Base-by-base conservation (phyloP, 306 rosid genomes). In the Cucurbita argyrosperma region DNA sequence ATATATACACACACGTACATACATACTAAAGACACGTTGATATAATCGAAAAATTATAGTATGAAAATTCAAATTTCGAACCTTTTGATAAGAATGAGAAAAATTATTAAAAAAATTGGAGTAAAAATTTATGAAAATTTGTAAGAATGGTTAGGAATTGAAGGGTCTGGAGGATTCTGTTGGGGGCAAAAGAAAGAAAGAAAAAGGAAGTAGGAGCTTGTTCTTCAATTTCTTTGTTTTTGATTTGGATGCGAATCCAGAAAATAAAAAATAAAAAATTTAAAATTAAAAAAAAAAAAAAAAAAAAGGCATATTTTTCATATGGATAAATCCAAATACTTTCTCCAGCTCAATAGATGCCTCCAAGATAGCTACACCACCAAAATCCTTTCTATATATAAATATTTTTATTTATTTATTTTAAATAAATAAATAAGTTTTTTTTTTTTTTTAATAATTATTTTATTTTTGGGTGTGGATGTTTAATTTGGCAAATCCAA, bases 321-420 rank as follows among this genome's bases (percentile, higher is more conserved):
- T 80, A 53, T 79, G 94, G 90, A 88, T 88, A 88, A 79, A 85
- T 71, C 74, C 91, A 83, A 79, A 85, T 78, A 77, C 77, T 77
- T 77, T 65, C 77, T 83, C 81, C 87, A 83, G 82, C 91, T 76
- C 79, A 82, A 84, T 75, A 85, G 88, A 89, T 89, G 84, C 94
- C 78, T 71, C 81, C 64, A 57, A 76, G 87, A 79, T 84, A 86
- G 85, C 74, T 71, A 85, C 79, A 76, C 62, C 69, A 74, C 16
- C 78, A 81, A 82, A 62, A 65, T 38, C 77, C 62, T 26, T 47
- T 15, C 9, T 13, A 16, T 52, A 71, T n/a, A 39, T 53, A 50
- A 8, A 45, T 38, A 19, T 14, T 14, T 1, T 1, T 50, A 14
- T 50, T 50, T 50, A 1, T 49, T 49, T 49, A n/a, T 4, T 49